Evolutionary conservation across 2,329 filamentous ascomycete genomes (phyloP).

Genomic region (Ramichloridium luteum): DNA sequence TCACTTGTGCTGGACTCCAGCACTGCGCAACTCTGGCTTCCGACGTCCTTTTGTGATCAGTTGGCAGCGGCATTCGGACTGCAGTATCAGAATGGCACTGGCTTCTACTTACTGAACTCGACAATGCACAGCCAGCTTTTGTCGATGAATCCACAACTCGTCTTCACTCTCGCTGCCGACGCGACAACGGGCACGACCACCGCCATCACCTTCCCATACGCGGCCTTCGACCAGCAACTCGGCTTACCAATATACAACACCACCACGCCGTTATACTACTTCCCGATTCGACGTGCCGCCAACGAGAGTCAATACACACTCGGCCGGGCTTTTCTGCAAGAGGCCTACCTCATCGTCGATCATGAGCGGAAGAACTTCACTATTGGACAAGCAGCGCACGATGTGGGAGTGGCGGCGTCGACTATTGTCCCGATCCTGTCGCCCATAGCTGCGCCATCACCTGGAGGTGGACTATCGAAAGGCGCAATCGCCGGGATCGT

Average conservation of each 20-base stretch:
- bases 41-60: conserved; percentile 21
- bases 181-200: conserved; percentile 4
- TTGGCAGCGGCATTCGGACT: conserved; percentile 27
- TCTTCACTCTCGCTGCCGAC: conserved; percentile 24
- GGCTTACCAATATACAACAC: conserved; percentile 15
- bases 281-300: conserved; percentile 27
- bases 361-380: conserved; percentile 1
- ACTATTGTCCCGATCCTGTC: no score
- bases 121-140: conserved; percentile 22
- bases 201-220: conserved; percentile 27
- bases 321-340: conserved; percentile 30
- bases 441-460: no score
- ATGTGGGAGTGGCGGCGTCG: no score
- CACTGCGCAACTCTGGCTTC: conserved; percentile 30
- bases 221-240: conserved; percentile 26
- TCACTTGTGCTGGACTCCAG: conserved; percentile 21
- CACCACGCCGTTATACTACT: conserved; percentile 20
- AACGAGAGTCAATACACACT: conserved; percentile 28
- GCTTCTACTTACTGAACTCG: conserved; percentile 27
- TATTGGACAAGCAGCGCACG: no score
- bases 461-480: no score
- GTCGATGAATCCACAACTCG: conserved; percentile 27
- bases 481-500: no score
- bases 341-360: conserved; percentile 30
- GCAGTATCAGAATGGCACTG: conserved; percentile 21